Conservation (phyloP, 2,329 filamentous ascomycete species). For the Colletotrichum sansevieriae region DNA sequence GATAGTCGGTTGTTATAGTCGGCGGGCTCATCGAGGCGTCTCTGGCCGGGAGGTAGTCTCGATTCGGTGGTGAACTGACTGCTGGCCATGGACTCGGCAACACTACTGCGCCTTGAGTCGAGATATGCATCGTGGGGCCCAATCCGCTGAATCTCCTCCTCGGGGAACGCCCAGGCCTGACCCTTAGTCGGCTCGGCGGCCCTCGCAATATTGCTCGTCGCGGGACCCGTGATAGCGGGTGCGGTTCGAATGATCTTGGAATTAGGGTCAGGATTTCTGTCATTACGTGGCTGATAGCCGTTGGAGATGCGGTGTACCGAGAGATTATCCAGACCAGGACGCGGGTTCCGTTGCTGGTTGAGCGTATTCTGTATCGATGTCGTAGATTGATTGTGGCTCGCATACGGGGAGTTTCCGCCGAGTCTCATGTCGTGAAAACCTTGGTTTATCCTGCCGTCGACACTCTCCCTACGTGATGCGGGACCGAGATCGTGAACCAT, state of each 20-base stretch:
- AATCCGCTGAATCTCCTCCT: slow-evolving; percentile 72
- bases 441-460: slow-evolving; percentile 83
- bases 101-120: slow-evolving; percentile 80
- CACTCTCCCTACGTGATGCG: slow-evolving; percentile 79
- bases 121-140: slow-evolving; percentile 63
- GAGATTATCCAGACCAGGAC: slow-evolving; percentile 63
- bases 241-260: slow-evolving; percentile 73
- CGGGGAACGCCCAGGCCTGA: slow-evolving; percentile 87
- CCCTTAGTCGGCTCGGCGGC: slow-evolving; percentile 86
- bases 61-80: slow-evolving; percentile 84
- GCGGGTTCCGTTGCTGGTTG: slow-evolving; percentile 74
- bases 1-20: slow-evolving; percentile 63
- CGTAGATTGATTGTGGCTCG: slow-evolving; percentile 82
- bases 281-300: slow-evolving; percentile 71
- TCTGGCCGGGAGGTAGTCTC: slow-evolving; percentile 77
- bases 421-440: slow-evolving; percentile 78
- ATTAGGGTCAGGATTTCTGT: slow-evolving; percentile 67
- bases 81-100: slow-evolving; percentile 82
- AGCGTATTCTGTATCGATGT: slow-evolving; percentile 80
- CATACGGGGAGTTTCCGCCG: slow-evolving; percentile 77
- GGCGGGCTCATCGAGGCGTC: slow-evolving; percentile 74
- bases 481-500: slow-evolving; percentile 52
- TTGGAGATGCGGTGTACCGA: slow-evolving; percentile 73
- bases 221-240: slow-evolving; percentile 81
- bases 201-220: slow-evolving; percentile 73